Base-by-base conservation (phyloP, 306 rosid genomes). In the Fragaria nilgerrensis region DNA sequence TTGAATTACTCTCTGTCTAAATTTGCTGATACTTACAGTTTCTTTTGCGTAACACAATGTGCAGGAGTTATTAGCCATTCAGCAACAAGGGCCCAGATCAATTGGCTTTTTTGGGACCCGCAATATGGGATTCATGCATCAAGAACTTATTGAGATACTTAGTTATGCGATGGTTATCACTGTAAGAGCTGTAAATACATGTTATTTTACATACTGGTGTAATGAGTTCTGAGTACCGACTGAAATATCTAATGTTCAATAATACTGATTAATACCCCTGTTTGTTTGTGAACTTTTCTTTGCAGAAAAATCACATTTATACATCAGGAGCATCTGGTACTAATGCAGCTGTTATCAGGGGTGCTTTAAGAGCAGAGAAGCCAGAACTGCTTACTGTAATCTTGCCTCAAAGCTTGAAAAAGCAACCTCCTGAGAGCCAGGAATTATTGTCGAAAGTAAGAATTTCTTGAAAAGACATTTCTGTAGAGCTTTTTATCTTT, bases 261-360 rank as follows among this genome's bases (percentile, higher is more conserved):
- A 68, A 75, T 71, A 29, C 70, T 32, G 36, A 32, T 32, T 0
- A 25, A 62, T 62, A 44, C 67, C 77, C 74, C 77, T 67, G 75
- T 44, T 56, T 74, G 34, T 74, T 82, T 75, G 36, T 77, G 52
- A 68, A n/a, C 76, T 75, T 10, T 9, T 84, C 68, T 83, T 69
- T 75, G 79, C 86, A 96, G 98, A 96, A 96, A 86, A 96, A 96
- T 50, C 99, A 96, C 87, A 93, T 96, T 49, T 93, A 86, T 78
- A 96, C 99, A 75, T 96, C 99, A 59, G 98, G 99, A 78, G 99
- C 99, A 79, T 93, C 99, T 72, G 99, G 99, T 49, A 96, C 99
- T 83, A 96, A 96, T 83, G 99, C 99, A 75, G 99, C 99, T 68
- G 99, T 96, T 58, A 96, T 96, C 70, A 90, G 99, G 83, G 99